These are phyloP conservation scores for Mycena polygramma DNA, from an alignment of 768 basidiomycete genomes.

Conservation along the genomic window DNA sequence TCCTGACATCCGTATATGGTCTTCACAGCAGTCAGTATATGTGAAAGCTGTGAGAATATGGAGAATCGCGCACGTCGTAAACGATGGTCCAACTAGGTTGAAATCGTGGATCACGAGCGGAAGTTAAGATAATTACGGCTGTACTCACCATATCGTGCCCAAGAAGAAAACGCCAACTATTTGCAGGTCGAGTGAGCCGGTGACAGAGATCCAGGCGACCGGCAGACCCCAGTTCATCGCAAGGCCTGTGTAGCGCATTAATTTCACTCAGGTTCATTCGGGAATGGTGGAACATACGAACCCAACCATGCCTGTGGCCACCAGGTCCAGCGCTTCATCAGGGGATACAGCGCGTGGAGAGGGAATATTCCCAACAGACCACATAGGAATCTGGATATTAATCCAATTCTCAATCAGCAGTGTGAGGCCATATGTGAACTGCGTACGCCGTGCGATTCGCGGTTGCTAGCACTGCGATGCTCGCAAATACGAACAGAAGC, in stretches of 20 bases:
- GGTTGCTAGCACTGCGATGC: not conserved
- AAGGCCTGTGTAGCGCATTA: not conserved
- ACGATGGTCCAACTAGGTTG: constrained; percentile 12
- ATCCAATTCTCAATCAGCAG: not conserved
- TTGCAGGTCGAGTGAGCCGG: not conserved
- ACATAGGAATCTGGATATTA: constrained; percentile 26
- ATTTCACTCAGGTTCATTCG: too few relatives aligned
- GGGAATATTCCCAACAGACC: constrained; percentile 41
- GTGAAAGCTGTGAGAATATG: too few relatives aligned
- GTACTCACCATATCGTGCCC: constrained; percentile 8
- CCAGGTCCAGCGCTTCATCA: constrained; percentile 46
- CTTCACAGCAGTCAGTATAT: not conserved
- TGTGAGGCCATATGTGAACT: too few relatives aligned
- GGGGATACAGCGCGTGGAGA: constrained; percentile 41
- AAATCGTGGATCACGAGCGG: too few relatives aligned
- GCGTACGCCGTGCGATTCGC: constrained; percentile 9
- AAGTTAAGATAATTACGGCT: not conserved
- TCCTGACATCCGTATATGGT: constrained; percentile 16
- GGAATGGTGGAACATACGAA: constrained; percentile 3
- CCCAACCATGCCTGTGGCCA: constrained; percentile 48
- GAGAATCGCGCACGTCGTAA: not conserved
- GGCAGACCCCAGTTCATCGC: constrained; percentile 17
- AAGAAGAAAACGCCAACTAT: constrained; percentile 11
- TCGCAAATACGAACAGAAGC: constrained; percentile 4
- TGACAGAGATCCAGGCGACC: constrained; percentile 5